phyloP scores from a whole-genome alignment of 208 protist species.

The Leishmania braziliensis region DNA sequence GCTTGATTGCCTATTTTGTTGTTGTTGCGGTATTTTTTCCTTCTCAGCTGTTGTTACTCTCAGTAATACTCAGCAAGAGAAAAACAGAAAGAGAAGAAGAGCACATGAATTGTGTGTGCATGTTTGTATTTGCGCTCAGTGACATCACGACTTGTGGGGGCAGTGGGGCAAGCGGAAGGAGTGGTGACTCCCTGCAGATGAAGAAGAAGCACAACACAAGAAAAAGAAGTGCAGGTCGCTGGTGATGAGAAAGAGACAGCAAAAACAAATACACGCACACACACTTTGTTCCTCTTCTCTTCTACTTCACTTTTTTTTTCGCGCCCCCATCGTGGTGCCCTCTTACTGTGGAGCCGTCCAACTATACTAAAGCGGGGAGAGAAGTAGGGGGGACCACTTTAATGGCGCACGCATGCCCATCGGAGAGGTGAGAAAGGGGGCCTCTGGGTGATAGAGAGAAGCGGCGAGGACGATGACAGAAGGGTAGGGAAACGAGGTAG shows the following conservation, averaged over 20 bases:
- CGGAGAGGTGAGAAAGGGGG: background rate
- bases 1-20: background rate
- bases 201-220: background rate
- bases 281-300: background rate
- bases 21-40: background rate
- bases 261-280: background rate
- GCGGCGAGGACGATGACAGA: background rate
- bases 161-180: background rate
- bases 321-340: no score
- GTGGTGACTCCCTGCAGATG: background rate
- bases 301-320: background rate
- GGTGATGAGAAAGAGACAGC: background rate
- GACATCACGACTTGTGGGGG: background rate
- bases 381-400: background rate
- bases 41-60: background rate
- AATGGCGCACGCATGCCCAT: background rate
- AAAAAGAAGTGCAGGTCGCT: background rate
- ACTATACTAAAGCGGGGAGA: background rate
- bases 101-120: background rate
- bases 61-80: background rate
- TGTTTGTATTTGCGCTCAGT: slow-evolving; percentile 3
- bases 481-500: background rate
- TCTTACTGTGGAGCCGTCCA: background rate
- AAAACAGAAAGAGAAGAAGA: background rate
- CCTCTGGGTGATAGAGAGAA: background rate